Evolutionary conservation across 2,329 filamentous ascomycete genomes (phyloP).

Genomic region (Pleomassaria siparia): DNA sequence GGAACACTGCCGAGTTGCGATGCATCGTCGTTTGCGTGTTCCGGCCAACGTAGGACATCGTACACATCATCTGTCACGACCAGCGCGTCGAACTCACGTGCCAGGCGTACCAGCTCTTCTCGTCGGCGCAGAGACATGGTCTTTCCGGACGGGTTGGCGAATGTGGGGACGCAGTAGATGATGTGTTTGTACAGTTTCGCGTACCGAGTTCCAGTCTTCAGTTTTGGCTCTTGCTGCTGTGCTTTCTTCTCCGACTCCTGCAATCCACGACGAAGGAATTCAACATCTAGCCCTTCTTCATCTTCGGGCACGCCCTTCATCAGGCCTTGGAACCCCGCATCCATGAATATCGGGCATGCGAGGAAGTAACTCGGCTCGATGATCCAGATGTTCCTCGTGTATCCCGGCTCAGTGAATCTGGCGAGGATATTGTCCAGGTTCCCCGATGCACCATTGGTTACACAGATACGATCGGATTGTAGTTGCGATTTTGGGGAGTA

Average conservation of each 20-base stretch:
- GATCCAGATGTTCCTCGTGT: constrained; percentile 75
- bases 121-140: constrained; percentile 72
- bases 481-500: constrained; percentile 49
- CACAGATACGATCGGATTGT: constrained; percentile 62
- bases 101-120: constrained; percentile 66
- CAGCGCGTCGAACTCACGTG: constrained; percentile 73
- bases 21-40: constrained; percentile 55
- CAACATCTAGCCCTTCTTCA: constrained; percentile 70
- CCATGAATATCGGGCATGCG: constrained; percentile 74
- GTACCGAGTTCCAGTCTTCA: constrained; percentile 58
- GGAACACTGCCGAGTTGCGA: constrained; percentile 43
- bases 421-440: constrained; percentile 71
- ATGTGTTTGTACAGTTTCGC: constrained; percentile 79
- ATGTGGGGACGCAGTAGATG: constrained; percentile 82
- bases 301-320: constrained; percentile 73
- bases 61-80: constrained; percentile 61
- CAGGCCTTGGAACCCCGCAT: constrained; percentile 65
- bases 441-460: constrained; percentile 80
- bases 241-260: constrained; percentile 46
- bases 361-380: constrained; percentile 77
- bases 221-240: constrained; percentile 37
- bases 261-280: constrained; percentile 54
- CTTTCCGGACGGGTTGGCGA: constrained; percentile 79
- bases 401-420: constrained; percentile 73
- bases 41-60: constrained; percentile 75